Conservation (phyloP, 768 basidiomycete species). For the Lyophyllum semitale region DNA sequence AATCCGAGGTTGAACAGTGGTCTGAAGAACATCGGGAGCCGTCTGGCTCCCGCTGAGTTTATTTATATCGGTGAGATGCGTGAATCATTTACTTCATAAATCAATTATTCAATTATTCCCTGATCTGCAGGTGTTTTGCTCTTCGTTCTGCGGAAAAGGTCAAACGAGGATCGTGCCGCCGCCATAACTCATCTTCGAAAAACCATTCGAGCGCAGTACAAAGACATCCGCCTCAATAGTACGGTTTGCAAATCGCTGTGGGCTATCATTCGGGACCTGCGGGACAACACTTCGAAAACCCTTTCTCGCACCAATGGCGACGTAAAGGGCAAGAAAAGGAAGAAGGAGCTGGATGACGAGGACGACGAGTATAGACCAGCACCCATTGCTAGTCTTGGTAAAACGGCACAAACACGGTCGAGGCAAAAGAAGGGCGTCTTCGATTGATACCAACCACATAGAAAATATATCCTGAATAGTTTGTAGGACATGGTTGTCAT, state of each 20-base stretch:
- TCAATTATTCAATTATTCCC: neutral
- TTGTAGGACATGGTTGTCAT: neutral
- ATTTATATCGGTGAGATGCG: constrained; percentile 71
- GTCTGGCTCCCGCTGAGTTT: constrained; percentile 76
- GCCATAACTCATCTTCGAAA: constrained; percentile 60
- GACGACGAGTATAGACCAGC: constrained; percentile 52
- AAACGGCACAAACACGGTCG: constrained; percentile 41
- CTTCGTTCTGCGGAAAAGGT: constrained; percentile 49
- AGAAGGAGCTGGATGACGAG: constrained; percentile 33
- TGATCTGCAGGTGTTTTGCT: constrained; percentile 60
- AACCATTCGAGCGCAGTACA: constrained; percentile 54
- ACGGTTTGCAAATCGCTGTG: constrained; percentile 58
- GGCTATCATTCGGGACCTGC: constrained; percentile 48
- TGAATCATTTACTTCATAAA: neutral
- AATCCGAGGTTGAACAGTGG: constrained; percentile 40
- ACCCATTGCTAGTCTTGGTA: constrained; percentile 41
- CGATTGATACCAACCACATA: neutral
- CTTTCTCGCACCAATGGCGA: constrained; percentile 12
- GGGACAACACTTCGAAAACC: constrained; percentile 32
- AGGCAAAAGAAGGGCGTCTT: constrained; percentile 27
- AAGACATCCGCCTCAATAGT: constrained; percentile 67
- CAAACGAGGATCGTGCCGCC: constrained; percentile 48
- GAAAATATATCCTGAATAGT: neutral
- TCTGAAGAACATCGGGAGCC: constrained; percentile 55
- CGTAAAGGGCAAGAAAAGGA: constrained; percentile 30